Evolutionary conservation across 371 early-diverging fungal species (phyloP), one percentile per base, ranked within the genome.

Genomic region (Syncephalis plumigaleata): DNA sequence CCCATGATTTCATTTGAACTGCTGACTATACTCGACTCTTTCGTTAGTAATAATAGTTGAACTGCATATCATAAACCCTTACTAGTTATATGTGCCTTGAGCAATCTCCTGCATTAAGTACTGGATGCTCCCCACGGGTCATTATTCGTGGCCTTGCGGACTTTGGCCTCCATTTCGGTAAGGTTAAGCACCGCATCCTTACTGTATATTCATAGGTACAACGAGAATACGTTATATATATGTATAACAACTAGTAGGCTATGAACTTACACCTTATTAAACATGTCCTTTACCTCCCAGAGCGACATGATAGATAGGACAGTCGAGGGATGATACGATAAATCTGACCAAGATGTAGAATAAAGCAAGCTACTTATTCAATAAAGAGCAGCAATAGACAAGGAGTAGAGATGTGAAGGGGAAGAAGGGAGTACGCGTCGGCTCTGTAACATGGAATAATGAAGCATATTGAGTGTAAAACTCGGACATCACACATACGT

Each of bases 51-150:
- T 42, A 18, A n/a, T 20, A 18, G 43, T 18, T 9, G 2, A 15
- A 39, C 26, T 11, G 8, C 9, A 42, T 8, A 26, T 22, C 16
- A 24, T 3, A 21, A 16, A 42, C 9, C 45, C 74, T 58, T 74
- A 82, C 83, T 77, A 79, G 66, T 79, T 75, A 55, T 70, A 67
- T 9, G 90, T 87, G 16, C 75, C 91, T 57, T 83, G 77, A 21
- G 90, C 81, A 55, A 90, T 79, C 53, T 88, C 89, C 48, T 73
- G 71, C 87, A 92, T 90, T 26, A 89, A 63, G 91, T 88, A 36
- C 84, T 81, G 20, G 84, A 78, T 18, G 93, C 91, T 22, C 93
- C 93, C 96, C 94, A 87, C 21, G 83, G 70, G 48, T 86, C 88
- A 47, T 76, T 73, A 49, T 74, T 81, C 7, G 88, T 87, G 3